Evolutionary conservation across 805 yeast species (phyloP).

Genomic region (Lachancea quebecensis): DNA sequence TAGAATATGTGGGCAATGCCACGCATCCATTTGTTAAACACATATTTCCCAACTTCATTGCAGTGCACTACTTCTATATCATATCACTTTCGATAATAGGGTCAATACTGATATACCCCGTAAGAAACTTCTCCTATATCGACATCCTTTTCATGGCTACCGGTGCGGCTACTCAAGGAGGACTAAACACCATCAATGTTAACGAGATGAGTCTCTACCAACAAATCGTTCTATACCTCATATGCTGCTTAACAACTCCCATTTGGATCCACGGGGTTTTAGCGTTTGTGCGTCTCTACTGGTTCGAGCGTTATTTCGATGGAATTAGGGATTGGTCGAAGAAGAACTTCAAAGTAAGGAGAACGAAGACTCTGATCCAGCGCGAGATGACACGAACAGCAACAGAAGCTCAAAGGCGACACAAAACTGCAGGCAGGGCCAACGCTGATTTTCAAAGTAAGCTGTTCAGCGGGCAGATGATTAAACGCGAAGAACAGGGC

Average conservation of each 20-base stretch:
- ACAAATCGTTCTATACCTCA: constrained; percentile 62
- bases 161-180: constrained; percentile 86
- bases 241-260: constrained; percentile 71
- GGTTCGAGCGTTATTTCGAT: constrained; percentile 86
- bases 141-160: constrained; percentile 73
- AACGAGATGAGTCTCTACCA: constrained; percentile 66
- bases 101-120: constrained; percentile 73
- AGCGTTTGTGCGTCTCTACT: constrained; percentile 70
- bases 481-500: constrained; percentile 28
- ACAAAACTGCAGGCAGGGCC: not conserved
- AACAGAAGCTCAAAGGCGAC: constrained; percentile 1
- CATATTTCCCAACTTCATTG: constrained; percentile 39
- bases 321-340: constrained; percentile 74
- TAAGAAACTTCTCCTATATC: constrained; percentile 55
- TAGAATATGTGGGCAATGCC: constrained; percentile 27
- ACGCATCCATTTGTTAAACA: constrained; percentile 34
- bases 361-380: constrained; percentile 41
- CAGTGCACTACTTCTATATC: constrained; percentile 72
- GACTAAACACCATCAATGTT: constrained; percentile 71
- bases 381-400: constrained; percentile 23
- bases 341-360: constrained; percentile 70
- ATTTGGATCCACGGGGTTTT: constrained; percentile 78
- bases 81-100: constrained; percentile 51
- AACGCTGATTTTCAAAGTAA: constrained; percentile 29
- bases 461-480: constrained; percentile 31